These are phyloP conservation scores for Chrysoporthe austroafricana DNA, from an alignment of 2,329 filamentous ascomycete species.

Conservation along the genomic window DNA sequence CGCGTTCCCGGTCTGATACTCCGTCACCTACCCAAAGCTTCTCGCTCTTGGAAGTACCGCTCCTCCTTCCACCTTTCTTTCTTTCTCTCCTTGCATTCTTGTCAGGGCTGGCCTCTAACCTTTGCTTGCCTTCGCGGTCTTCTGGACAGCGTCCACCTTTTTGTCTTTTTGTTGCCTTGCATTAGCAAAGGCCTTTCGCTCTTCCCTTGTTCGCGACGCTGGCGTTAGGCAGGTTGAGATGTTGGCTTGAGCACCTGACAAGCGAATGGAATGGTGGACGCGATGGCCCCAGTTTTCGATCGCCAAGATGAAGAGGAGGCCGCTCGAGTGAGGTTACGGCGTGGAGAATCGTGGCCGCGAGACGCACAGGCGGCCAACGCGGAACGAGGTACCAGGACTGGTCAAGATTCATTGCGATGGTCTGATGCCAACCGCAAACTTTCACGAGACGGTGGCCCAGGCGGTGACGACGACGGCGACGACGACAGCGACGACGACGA, in stretches of 20 bases:
- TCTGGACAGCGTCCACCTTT: neutral
- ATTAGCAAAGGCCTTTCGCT: constrained; percentile 1
- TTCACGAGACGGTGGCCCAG: constrained; percentile 16
- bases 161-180: neutral
- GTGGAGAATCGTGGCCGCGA: constrained; percentile 11
- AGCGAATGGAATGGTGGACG: constrained; percentile 21
- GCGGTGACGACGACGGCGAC: constrained; percentile 2
- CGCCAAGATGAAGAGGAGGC: constrained; percentile 6
- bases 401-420: neutral
- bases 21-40: constrained; percentile 15
- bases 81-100: constrained; percentile 9
- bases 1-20: constrained; percentile 20
- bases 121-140: neutral
- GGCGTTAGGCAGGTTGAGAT: constrained; percentile 26
- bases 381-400: neutral
- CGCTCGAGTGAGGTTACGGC: constrained; percentile 5
- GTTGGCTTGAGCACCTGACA: constrained; percentile 23
- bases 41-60: constrained; percentile 24
- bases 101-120: constrained; percentile 28
- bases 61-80: neutral
- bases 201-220: constrained; percentile 21
- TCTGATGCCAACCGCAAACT: neutral
- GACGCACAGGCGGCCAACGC: neutral
- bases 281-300: constrained; percentile 27
- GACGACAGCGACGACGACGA: constrained; percentile 18